A percentile compares a stretch with the other conserved stretches of the same genome.
phyloP scores from a whole-genome alignment of 2,329 filamentous ascomycete genomes.

The Aspergillus nomiae region DNA sequence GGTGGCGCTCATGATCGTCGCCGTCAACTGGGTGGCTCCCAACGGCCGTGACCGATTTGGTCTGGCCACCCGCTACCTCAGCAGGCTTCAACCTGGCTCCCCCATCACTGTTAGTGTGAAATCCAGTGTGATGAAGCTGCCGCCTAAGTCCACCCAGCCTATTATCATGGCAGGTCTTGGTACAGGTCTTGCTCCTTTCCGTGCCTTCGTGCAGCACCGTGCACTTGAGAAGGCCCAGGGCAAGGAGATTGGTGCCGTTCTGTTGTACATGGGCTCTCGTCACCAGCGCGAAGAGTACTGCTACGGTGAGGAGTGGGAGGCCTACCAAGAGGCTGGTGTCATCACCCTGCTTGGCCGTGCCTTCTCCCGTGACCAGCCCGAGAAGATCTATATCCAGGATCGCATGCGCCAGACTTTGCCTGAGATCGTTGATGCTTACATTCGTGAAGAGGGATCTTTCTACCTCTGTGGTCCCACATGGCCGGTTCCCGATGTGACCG shows the following conservation, averaged over 20 bases:
- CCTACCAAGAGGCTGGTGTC: slow-evolving; percentile 91
- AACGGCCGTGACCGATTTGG: slow-evolving; percentile 86
- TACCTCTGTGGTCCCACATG: slow-evolving; percentile 98
- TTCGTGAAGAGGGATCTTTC: slow-evolving; percentile 85
- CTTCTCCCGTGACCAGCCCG: slow-evolving; percentile 92
- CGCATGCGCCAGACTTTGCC: slow-evolving; percentile 86
- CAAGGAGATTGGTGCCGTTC: slow-evolving; percentile 88
- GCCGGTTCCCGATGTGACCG: slow-evolving; percentile 96
- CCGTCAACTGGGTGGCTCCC: slow-evolving; percentile 91
- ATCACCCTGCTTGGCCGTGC: slow-evolving; percentile 91
- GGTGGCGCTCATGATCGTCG: slow-evolving; percentile 96
- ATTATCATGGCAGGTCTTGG: slow-evolving; percentile 99
- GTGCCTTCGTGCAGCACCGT: slow-evolving; percentile 96
- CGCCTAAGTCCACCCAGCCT: slow-evolving; percentile 79
- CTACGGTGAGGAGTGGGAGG: slow-evolving; percentile 99
- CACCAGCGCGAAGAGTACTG: slow-evolving; percentile 98
- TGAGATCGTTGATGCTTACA: slow-evolving; percentile 83
- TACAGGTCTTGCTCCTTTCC: slow-evolving; percentile 97
- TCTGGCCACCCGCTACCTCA: slow-evolving; percentile 89
- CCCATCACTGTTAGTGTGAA: slow-evolving; percentile 92
- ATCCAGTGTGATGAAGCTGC: slow-evolving; percentile 99
- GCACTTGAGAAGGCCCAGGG: slow-evolving; percentile 98
- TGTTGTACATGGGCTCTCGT: slow-evolving; percentile 94
- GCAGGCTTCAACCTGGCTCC: slow-evolving; percentile 71
- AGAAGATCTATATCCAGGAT: slow-evolving; percentile 99